Evolutionary conservation across 371 early-diverging fungal genomes (phyloP), one percentile per base, ranked within the genome.

Genomic region (Gilbertella persicaria): DNA sequence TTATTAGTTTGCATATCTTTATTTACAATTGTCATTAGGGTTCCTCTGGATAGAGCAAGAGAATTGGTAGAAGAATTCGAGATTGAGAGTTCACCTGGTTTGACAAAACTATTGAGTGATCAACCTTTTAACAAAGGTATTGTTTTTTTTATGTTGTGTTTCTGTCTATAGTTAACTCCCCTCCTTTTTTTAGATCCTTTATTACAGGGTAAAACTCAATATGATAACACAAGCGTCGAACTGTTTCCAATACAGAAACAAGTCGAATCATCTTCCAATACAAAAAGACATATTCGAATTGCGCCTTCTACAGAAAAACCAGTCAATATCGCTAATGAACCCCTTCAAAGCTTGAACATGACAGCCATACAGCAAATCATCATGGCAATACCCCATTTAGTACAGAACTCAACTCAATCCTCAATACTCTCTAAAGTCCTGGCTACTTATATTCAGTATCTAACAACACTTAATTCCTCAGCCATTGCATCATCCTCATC

Each of bases 41-140:
- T 80, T 14, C 74, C 76, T 4, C 49, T 80, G 38, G 60, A 63
- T 12, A 66, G 78, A 48, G 80, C 80, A 10, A 68, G 80, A 20
- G 80, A 77, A 48, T 58, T 80, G 20, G 68, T 73, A 12, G 73
- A 72, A 41, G 80, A 77, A 51, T 80, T 75, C 47, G 69, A 73
- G 17, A 62, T 80, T 45, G 80, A 75, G 45, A 53, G 69, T 23
- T 60, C 71, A 1, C 67, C 71, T 9, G 76, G 80, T 5, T 48
- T 79, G 24, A 65, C 67, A 6, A 72, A 71, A 40, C 62, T 79
- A 43, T 57, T 79, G 35, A 73, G 75, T 38, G 76, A 79, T 50
- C 58, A 75, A 20, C 76, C 76, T 3, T 36, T 68, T 12, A 12
- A 17, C 14, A 2, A n/a, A 30, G 33, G 8, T 8, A 33, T 12